phyloP scores from a whole-genome alignment of 768 basidiomycete genomes.

The Pisolithus marmoratus region DNA sequence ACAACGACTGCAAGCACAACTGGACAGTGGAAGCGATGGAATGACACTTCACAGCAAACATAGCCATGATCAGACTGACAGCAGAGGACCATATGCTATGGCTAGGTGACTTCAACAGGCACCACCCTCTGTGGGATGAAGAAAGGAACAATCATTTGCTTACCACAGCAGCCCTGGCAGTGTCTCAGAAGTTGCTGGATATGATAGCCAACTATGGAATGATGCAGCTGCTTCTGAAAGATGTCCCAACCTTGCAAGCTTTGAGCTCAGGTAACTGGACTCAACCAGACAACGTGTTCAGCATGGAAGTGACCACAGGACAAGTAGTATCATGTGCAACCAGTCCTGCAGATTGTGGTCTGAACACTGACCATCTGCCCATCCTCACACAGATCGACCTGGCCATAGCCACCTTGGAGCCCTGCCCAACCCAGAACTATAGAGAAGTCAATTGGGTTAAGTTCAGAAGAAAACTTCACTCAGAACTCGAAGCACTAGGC shows the following conservation, averaged over 20 bases:
- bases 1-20: slow-evolving; percentile 8
- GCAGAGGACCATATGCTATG: slow-evolving; percentile 10
- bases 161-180: slow-evolving; percentile 6
- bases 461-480: not conserved
- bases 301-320: not conserved
- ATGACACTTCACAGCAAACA: not conserved
- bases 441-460: slow-evolving; percentile 4
- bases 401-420: no score
- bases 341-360: accelerated
- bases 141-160: slow-evolving; percentile 17
- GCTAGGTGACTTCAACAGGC: slow-evolving; percentile 28
- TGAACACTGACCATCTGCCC: slow-evolving; percentile 12
- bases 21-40: not conserved
- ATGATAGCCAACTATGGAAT: slow-evolving; percentile 22
- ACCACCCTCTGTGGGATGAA: slow-evolving; percentile 29
- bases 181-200: slow-evolving; percentile 22
- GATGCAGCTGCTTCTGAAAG: slow-evolving; percentile 29
- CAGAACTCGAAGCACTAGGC: not conserved
- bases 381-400: not conserved
- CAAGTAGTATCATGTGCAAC: not conserved
- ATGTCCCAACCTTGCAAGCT: slow-evolving; percentile 30
- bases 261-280: slow-evolving; percentile 24
- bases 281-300: slow-evolving; percentile 6
- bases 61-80: not conserved
- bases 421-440: not conserved